Base-by-base conservation (phyloP, 768 basidiomycete species). In the Mrakia blollopis region DNA sequence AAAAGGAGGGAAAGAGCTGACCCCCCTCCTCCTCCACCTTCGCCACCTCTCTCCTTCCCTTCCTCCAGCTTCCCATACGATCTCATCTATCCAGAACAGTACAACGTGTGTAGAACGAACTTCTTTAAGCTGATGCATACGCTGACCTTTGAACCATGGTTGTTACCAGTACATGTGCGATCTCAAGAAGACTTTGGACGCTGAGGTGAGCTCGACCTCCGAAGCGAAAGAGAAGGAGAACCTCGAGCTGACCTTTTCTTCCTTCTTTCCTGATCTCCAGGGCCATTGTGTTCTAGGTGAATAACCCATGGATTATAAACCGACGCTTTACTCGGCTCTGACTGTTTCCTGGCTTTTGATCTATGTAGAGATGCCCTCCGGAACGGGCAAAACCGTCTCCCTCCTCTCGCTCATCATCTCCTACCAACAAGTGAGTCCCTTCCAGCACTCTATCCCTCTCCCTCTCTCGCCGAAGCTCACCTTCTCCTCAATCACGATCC, bases 371-470 rank as follows among this genome's bases (percentile, higher is more conserved):
- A 99, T 99, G 97, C 97, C 97, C 79, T 98, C 97, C 16, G 97
- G 97, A 23, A 99, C 97, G 30, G 97, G 97, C 32, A 99, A 99
- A 86, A 99, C 97, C 0, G 97, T 99, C 35, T 98, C 94, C 16
- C 86, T 99, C 13, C 86, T 99, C 25, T 94, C 93, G 2, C 85
- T 99, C 75, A 99, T 99, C 84, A 91, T 99, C 52, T 97, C 96
- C 21, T 99, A 98, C 82, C 96, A 98, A 85, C 94, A 97, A 86
- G 96, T 92, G n/a, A n/a, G n/a, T n/a, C n/a, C n/a, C n/a, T n/a
- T n/a, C 21, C 47, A 21, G 1, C 44, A 16, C 44, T 47, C 77
- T 78, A 84, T 79, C 35, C 67, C 13, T 14, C 25, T 35, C 41
- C 28, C 16, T 28, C 47, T 16, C 52, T 25, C 65, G 23, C 47